A percentile compares a stretch with the other conserved stretches of the same genome.
These are phyloP conservation scores for Ceratonia siliqua DNA, from an alignment of 306 rosid genomes.

Conservation along the genomic window DNA sequence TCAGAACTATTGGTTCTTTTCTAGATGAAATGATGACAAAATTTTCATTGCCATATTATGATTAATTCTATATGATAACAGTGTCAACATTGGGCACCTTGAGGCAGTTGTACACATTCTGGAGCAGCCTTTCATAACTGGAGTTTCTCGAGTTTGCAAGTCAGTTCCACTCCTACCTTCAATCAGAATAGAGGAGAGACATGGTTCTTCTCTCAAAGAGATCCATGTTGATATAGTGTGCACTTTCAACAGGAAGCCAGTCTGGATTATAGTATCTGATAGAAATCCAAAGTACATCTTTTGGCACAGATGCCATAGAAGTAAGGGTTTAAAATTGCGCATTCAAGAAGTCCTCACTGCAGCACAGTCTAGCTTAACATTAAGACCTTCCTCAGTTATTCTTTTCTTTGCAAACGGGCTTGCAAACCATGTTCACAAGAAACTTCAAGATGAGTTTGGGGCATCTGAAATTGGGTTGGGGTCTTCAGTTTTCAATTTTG, in stretches of 20 bases:
- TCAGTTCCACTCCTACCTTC: constrained; percentile 57
- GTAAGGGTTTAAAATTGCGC: constrained; percentile 66
- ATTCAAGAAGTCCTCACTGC: constrained; percentile 59
- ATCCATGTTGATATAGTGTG: constrained; percentile 76
- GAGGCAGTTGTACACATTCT: constrained; percentile 82
- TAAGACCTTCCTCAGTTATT: constrained; percentile 73
- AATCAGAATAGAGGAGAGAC: constrained; percentile 26
- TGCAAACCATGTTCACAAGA: constrained; percentile 35
- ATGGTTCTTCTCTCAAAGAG: constrained; percentile 33
- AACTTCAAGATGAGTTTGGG: constrained; percentile 55
- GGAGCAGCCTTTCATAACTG: constrained; percentile 72
- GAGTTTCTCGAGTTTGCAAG: constrained; percentile 91
- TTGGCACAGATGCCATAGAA: constrained; percentile 53
- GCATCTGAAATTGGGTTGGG: constrained; percentile 57
- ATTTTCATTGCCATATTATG: background rate
- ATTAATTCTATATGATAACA: constrained; percentile 34
- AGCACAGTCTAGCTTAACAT: constrained; percentile 57
- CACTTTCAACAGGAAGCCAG: constrained; percentile 67
- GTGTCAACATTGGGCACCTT: constrained; percentile 85
- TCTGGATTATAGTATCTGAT: constrained; percentile 89
- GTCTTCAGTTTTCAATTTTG: constrained; percentile 51
- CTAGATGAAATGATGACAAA: background rate
- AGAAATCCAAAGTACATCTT: constrained; percentile 75
- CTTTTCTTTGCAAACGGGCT: constrained; percentile 81
- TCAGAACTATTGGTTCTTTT: background rate